A percentile compares a stretch with the other conserved stretches of the same genome.
Conservation (phyloP, 306 rosid species). For the Dalbergia oliveri region DNA sequence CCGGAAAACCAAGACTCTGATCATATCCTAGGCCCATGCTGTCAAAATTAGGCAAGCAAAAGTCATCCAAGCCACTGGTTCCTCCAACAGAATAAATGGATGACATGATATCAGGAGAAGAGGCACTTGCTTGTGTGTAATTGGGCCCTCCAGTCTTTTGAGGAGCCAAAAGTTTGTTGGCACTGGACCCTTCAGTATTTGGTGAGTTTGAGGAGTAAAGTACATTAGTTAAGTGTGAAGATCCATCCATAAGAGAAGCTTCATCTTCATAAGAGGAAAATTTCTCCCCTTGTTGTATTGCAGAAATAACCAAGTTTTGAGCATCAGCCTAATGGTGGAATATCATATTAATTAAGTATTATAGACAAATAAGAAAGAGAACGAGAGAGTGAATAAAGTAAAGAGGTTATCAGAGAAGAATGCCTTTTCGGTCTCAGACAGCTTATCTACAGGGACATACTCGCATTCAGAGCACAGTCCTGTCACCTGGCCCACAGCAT, state of each 20-base stretch:
- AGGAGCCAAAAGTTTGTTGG: slow-evolving; percentile 69
- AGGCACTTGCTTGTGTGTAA: slow-evolving; percentile 65
- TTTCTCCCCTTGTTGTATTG: slow-evolving; percentile 65
- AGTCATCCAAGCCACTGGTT: slow-evolving; percentile 75
- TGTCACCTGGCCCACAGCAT: slow-evolving; percentile 83
- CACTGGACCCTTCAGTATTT: slow-evolving; percentile 63
- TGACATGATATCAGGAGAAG: slow-evolving; percentile 84
- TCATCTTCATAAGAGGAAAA: slow-evolving; percentile 71
- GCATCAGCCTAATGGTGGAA: slow-evolving; percentile 72
- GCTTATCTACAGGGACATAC: slow-evolving; percentile 70
- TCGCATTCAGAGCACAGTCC: slow-evolving; percentile 76
- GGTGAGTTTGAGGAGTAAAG: slow-evolving; percentile 68
- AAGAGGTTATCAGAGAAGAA: slow-evolving; percentile 47
- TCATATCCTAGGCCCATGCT: slow-evolving; percentile 70
- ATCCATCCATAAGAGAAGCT: slow-evolving; percentile 58
- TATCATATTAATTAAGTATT: slow-evolving; percentile 40
- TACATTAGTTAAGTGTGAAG: slow-evolving; percentile 57
- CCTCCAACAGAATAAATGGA: slow-evolving; percentile 75
- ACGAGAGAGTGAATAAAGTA: slow-evolving; percentile 20
- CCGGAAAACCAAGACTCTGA: slow-evolving; percentile 63
- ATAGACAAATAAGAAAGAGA: slow-evolving; percentile 32
- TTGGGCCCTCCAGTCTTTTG: slow-evolving; percentile 67
- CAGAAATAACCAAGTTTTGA: slow-evolving; percentile 67
- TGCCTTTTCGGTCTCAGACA: slow-evolving; percentile 89
- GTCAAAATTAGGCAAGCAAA: slow-evolving; percentile 65